phyloP scores from a whole-genome alignment of 345 rosid genomes.

The Hevea brasiliensis region DNA sequence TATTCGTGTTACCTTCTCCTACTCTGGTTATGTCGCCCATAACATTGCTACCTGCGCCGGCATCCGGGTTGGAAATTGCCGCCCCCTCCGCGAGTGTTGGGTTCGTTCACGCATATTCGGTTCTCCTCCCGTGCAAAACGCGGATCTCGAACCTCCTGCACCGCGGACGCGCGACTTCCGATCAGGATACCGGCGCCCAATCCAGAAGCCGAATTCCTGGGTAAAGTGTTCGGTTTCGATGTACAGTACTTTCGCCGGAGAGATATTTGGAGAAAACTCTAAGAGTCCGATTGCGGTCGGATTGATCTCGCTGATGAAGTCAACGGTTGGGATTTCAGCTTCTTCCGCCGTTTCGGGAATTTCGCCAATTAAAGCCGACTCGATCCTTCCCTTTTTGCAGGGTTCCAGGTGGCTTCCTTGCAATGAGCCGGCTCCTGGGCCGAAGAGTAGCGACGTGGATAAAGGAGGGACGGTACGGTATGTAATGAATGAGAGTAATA shows the following conservation, averaged over 20 bases:
- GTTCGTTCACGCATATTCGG: conserved; percentile 47
- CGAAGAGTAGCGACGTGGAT: conserved; percentile 44
- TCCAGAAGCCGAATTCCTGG: not conserved
- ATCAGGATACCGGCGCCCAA: conserved; percentile 18
- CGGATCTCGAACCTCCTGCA: conserved; percentile 40
- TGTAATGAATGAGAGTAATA: not conserved
- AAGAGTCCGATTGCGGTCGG: conserved; percentile 47
- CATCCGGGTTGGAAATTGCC: conserved; percentile 46
- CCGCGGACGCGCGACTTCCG: conserved; percentile 14
- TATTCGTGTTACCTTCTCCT: conserved; percentile 61
- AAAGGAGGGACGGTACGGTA: conserved; percentile 40
- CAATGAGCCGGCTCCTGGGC: conserved; percentile 41
- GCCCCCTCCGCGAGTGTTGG: conserved; percentile 53
- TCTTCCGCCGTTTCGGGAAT: conserved; percentile 43
- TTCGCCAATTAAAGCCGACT: conserved; percentile 54
- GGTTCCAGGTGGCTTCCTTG: conserved; percentile 79
- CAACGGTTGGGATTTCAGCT: conserved; percentile 42
- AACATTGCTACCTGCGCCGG: conserved; percentile 55
- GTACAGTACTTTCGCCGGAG: conserved; percentile 50
- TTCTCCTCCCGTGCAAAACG: conserved; percentile 25
- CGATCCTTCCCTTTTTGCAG: conserved; percentile 63
- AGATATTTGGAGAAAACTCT: conserved; percentile 42
- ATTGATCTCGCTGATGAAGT: conserved; percentile 53
- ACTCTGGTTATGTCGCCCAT: conserved; percentile 60
- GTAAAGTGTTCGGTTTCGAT: conserved; percentile 23